phyloP scores from a whole-genome alignment of 148 eudicot genomes.

The Chenopodium quinoa region DNA sequence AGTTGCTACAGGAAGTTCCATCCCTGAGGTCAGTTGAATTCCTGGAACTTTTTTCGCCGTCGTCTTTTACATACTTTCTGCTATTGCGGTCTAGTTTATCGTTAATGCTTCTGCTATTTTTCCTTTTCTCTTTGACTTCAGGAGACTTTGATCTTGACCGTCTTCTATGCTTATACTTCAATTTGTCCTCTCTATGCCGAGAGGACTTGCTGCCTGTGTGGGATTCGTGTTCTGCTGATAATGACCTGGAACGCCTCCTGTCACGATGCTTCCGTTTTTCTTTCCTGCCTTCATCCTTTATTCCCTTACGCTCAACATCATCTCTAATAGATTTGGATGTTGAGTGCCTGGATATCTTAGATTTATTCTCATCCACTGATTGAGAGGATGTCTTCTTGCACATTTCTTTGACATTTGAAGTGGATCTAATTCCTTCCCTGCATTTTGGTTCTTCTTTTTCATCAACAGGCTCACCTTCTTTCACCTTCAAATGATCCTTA shows the following conservation, averaged over 20 bases:
- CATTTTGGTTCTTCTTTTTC: slow-evolving; percentile 21
- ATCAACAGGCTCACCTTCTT: slow-evolving; percentile 25
- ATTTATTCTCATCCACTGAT: slow-evolving; percentile 38
- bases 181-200: slow-evolving; percentile 36
- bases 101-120: slow-evolving; percentile 29
- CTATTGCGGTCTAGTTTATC: slow-evolving; percentile 30
- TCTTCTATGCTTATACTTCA: slow-evolving; percentile 44
- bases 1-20: slow-evolving; percentile 23
- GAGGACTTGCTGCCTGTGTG: slow-evolving; percentile 41
- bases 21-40: slow-evolving; percentile 25
- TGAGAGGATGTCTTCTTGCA: slow-evolving; percentile 28
- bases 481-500: slow-evolving; percentile 22
- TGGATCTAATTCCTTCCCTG: slow-evolving; percentile 37
- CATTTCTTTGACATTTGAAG: slow-evolving; percentile 44
- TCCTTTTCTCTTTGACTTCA: slow-evolving; percentile 32
- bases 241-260: slow-evolving; percentile 58
- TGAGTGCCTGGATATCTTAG: slow-evolving; percentile 49
- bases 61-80: slow-evolving; percentile 35
- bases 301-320: slow-evolving; percentile 32
- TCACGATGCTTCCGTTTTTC: slow-evolving; percentile 46
- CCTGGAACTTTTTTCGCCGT: slow-evolving; percentile 31
- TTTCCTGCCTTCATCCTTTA: slow-evolving; percentile 35
- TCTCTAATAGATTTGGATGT: slow-evolving; percentile 48
- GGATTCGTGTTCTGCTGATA: slow-evolving; percentile 50
- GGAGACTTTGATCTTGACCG: slow-evolving; percentile 55